Evolutionary conservation across 768 basidiomycete genomes (phyloP).

Genomic region (Rhizopogon vesiculosus): DNA sequence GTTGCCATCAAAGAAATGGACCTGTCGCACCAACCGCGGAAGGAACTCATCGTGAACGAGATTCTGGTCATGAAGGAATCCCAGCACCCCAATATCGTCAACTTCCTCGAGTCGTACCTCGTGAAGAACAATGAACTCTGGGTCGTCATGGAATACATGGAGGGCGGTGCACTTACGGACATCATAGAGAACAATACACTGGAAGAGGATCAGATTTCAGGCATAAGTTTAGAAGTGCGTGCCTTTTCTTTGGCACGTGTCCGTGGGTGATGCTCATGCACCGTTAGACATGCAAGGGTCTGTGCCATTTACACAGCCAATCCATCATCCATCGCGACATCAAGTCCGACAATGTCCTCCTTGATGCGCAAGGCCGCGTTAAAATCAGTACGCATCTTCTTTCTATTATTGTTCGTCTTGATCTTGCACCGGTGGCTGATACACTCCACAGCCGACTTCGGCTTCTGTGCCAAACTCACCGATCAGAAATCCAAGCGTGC

Average conservation of each 20-base stretch:
- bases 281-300: slow-evolving; percentile 85
- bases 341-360: slow-evolving; percentile 93
- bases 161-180: slow-evolving; percentile 95
- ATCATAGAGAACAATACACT: slow-evolving; percentile 96
- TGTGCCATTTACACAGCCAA: slow-evolving; percentile 89
- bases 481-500: slow-evolving; percentile 96
- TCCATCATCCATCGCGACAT: slow-evolving; percentile 97
- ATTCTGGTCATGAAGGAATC: slow-evolving; percentile 99
- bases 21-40: slow-evolving; percentile 88
- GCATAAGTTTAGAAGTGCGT: slow-evolving; percentile 86
- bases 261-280: slow-evolving; percentile 1
- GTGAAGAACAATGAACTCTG: slow-evolving; percentile 86
- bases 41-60: slow-evolving; percentile 97
- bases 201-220: slow-evolving; percentile 92
- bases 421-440: slow-evolving; percentile 2
- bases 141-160: slow-evolving; percentile 99
- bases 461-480: slow-evolving; percentile 93
- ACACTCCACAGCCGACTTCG: slow-evolving; percentile 77
- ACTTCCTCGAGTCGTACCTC: slow-evolving; percentile 88
- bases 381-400: slow-evolving; percentile 81
- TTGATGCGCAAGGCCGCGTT: slow-evolving; percentile 88
- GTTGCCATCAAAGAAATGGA: slow-evolving; percentile 99
- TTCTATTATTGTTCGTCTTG: background rate
- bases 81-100: slow-evolving; percentile 96
- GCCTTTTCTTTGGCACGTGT: background rate